A percentile compares a stretch with the other conserved stretches of the same genome.
Conservation (phyloP, 805 yeast species). For the Starmerella riodocensis region DNA sequence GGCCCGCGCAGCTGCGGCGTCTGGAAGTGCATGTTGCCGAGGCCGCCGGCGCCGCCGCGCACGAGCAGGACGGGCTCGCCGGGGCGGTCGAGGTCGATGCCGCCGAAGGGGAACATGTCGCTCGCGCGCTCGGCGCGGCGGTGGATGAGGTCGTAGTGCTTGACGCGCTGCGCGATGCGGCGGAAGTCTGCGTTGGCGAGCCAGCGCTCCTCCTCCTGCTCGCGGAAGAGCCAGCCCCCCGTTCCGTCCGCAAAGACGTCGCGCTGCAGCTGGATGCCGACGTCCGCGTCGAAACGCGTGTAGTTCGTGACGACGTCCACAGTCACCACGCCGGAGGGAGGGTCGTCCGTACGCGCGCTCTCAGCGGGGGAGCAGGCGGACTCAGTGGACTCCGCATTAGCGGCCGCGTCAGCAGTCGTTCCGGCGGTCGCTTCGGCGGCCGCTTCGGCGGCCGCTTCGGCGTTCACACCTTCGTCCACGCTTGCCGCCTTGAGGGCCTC, state of each 20-base stretch:
- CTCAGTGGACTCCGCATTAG: no score
- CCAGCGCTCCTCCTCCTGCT: slow-evolving; percentile 60
- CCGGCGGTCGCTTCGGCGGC: neutral
- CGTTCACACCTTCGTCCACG: neutral
- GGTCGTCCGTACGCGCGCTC: no score
- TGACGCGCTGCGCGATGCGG: slow-evolving; percentile 50
- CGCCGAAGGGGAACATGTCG: slow-evolving; percentile 71
- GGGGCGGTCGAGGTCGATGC: slow-evolving; percentile 55
- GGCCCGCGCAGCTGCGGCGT: slow-evolving; percentile 80
- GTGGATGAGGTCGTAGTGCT: slow-evolving; percentile 46
- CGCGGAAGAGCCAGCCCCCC: slow-evolving; percentile 76
- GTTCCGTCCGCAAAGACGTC: slow-evolving; percentile 51
- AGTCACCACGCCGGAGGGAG: no score
- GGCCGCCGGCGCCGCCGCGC: slow-evolving; percentile 84
- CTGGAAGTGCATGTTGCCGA: slow-evolving; percentile 91
- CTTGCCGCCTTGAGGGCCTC: no score
- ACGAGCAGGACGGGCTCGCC: slow-evolving; percentile 55
- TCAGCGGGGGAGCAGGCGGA: no score
- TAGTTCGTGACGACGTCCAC: slow-evolving; percentile 18
- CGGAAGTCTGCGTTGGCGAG: slow-evolving; percentile 50
- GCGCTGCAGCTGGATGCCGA: slow-evolving; percentile 43
- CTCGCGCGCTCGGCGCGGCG: slow-evolving; percentile 42
- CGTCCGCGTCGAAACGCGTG: slow-evolving; percentile 18
- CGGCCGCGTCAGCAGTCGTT: no score
- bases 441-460: neutral